A percentile compares a stretch with the other conserved stretches of the same genome.
Evolutionary conservation across 2,329 filamentous ascomycete species (phyloP).

Genomic region (Colletotrichum sp.): DNA sequence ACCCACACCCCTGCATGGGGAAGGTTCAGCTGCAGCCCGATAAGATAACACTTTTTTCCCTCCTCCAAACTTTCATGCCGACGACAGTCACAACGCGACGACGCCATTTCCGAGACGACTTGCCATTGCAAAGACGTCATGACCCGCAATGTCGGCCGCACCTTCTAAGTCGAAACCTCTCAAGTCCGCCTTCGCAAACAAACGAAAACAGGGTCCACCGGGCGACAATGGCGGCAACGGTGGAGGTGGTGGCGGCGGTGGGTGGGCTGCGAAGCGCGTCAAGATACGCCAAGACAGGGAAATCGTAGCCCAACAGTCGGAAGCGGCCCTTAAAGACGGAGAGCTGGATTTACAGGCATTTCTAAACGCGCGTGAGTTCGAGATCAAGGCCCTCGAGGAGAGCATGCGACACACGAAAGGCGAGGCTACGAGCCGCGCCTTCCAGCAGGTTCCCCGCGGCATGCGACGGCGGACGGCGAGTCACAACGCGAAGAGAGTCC

Average conservation of each 20-base stretch:
- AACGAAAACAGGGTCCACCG: conserved; percentile 30
- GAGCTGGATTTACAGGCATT: conserved; percentile 87
- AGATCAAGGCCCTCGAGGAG: conserved; percentile 84
- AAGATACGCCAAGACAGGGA: conserved; percentile 51
- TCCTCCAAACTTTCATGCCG: not conserved
- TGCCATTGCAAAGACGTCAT: not conserved
- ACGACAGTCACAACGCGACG: conserved; percentile 1
- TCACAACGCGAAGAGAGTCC: conserved; percentile 92
- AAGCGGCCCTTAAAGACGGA: conserved; percentile 67
- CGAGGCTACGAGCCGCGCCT: conserved; percentile 71
- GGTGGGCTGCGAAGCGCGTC: conserved; percentile 44
- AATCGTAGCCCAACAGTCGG: conserved; percentile 55
- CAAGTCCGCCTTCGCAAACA: conserved; percentile 22
- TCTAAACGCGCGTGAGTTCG: conserved; percentile 83
- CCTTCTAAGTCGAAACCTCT: not conserved
- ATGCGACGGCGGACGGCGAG: conserved; percentile 88
- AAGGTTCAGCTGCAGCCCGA: not conserved
- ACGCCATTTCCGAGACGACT: not conserved
- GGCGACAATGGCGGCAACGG: conserved; percentile 24
- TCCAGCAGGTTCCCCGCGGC: conserved; percentile 86
- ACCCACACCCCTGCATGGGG: not conserved
- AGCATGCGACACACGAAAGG: conserved; percentile 79
- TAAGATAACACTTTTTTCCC: conserved; percentile 21
- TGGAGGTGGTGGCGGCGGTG: conserved; percentile 13
- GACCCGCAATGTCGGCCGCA: conserved; percentile 18